Base-by-base conservation (phyloP, 2,329 filamentous ascomycete species). In the Bipolaris sorokiniana region DNA sequence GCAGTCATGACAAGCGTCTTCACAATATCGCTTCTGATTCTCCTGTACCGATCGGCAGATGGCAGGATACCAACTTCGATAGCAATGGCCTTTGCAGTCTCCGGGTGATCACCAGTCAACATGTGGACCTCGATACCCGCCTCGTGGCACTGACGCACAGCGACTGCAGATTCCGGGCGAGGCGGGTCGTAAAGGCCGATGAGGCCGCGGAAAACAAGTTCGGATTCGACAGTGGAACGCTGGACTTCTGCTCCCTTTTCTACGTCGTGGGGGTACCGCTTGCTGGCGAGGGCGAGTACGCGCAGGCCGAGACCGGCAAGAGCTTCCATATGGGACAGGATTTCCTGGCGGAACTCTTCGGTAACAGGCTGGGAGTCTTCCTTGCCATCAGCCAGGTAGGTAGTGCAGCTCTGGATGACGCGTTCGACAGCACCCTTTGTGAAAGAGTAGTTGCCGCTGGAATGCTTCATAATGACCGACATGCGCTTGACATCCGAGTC, bases 121-220 rank as follows among this genome's bases (percentile, higher is more conserved):
- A 81, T 81, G 63, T 80, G 79, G 1, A 81, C 78, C 26, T 74
- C 74, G 37, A 81, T 79, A 59, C 66, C 66, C 38, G 70, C 70
- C 45, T 69, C 65, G 42, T 67, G 63, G 52, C 70, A 71, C 33
- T 67, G 66, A 6, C 64, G 65, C 47, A 81, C 78, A 20, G 78
- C 75, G 51, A 70, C 83, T 15, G 88, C 89, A 1, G 91, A 92
- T 77, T 95, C 92, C 3, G 86, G 86, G 1, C 91, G 89, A 44
- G 91, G 91, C 3, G 91, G 91, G 64, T 96, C 91, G 71, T 95
- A 94, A 59, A 96, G 88, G 56, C 91, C 92, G 48, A 90, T 87
- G 9, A 96, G 83, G 10, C 92, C 92, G 15, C 90, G 84, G 61
- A 96, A 90, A 1, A 81, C 83, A 22, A 96, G 84, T 33, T 84